Base-by-base conservation (phyloP, 2,329 filamentous ascomycete genomes). In the Cordyceps cateniannulata region DNA sequence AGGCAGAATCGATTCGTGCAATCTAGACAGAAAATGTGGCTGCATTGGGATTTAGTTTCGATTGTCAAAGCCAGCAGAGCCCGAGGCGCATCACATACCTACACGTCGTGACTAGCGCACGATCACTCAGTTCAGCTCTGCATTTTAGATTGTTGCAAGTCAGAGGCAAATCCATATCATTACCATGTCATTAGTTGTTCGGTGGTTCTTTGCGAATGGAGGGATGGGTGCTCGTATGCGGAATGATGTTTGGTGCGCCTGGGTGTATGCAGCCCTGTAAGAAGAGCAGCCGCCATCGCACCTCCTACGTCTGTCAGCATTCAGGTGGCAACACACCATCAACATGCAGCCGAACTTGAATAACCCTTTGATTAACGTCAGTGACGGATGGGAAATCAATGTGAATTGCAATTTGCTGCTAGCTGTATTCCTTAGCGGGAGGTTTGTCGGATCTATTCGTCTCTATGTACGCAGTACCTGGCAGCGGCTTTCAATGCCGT, bases 71-170 rank as follows among this genome's bases (percentile, higher is more conserved):
- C 12, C 5, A 52, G 16, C 20, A 18, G 14, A 32, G 38, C 8
- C 10, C 12, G 25, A 5, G n/a, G 24, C 10, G 22, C 25, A n/a
- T 18, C 45, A 20, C 35, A n/a, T 55, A 90, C 91, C 89, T 91
- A 84, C 93, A 98, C 16, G 90, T 95, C 5, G 93, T 96, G 38
- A 96, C 91, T 1, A 96, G 81, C 12, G 91, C 93, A 64, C 82
- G 81, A 45, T 89, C 85, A 38, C 77, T 80, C 38, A 96, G 80
- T 65, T 87, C 83, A 45, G 77, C 78, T 51, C 90, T 84, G 69
- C 93, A 97, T 63, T 86, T 88, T 40, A 93, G 79, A 29, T 85
- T 83, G 71, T 97, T 97, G 78, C 93, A 97, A 40, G 85, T 83
- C 25, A 96, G 77, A 24, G 80, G 76, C 62, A 87, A 84, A 62